Base-by-base conservation (phyloP, 2,329 filamentous ascomycete species). In the Curvularia verruculosa region DNA sequence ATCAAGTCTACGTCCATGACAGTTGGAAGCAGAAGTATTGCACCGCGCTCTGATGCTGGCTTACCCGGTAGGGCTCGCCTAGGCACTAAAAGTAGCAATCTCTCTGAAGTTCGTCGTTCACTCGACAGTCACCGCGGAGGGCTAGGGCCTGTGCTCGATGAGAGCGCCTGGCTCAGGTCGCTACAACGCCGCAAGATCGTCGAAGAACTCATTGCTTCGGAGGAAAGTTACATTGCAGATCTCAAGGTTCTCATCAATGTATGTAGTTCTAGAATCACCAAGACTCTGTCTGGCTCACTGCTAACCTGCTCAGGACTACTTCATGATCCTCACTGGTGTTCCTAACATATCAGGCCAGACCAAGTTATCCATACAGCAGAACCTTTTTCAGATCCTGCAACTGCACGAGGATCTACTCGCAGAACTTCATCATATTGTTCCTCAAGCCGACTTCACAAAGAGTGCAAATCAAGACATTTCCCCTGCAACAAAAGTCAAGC, bases 151-250 rank as follows among this genome's bases (percentile, higher is more conserved):
- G 72, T 79, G 12, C 73, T 87, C 10, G 92, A 96, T 64, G 84
- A 88, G 56, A 87, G 83, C 28, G 87, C 89, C n/a, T 84, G 85
- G 40, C 84, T 87, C 63, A 86, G 93, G 51, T 86, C 91, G 1
- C 77, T 90, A 19, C 89, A 92, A 68, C 86, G 95, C 59, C 86
- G 91, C 13, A 87, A 88, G 60, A 87, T 96, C 37, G 78, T 98
- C 34, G 90, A 95, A 71, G 95, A 98, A 77, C 80, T 98, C 49
- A 86, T 97, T 59, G 84, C 80, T 54, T 96, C 93, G 0, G 95
- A 98, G 75, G 90, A 95, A 72, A 87, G 89, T 68, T 98, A 98
- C 73, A 88, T 98, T 66, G 86, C 88, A 15, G 94, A 96, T 68
- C 77, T 98, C 56, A 91, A 91, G 67, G 92, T 95, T 63, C 81